Evolutionary conservation across 306 rosid species (phyloP).

Genomic region (Betula pendula): DNA sequence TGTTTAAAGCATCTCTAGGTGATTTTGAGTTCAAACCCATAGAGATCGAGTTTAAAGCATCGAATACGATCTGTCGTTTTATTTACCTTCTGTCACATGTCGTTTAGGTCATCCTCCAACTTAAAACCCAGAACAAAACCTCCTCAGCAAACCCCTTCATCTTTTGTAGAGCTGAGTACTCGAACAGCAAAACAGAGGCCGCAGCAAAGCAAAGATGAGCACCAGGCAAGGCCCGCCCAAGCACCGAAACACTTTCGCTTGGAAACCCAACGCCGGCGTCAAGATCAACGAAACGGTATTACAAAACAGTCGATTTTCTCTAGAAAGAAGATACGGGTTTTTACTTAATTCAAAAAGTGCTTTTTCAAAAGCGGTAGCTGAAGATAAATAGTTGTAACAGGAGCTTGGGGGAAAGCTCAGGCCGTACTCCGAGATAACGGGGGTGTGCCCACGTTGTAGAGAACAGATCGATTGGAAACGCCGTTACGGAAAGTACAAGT

Average conservation of each 20-base stretch:
- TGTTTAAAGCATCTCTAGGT: no score
- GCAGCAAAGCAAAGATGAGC: background rate
- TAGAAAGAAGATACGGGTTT: background rate
- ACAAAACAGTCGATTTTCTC: no score
- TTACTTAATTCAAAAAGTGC: background rate
- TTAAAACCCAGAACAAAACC: background rate
- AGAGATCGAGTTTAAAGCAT: no score
- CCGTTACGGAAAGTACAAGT: conserved; percentile 85
- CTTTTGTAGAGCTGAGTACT: background rate
- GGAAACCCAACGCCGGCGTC: background rate
- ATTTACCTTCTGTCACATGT: background rate
- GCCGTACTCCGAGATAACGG: conserved; percentile 36
- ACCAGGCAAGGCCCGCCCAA: background rate
- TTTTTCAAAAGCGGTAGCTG: background rate
- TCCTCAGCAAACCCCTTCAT: background rate
- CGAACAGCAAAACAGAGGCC: background rate
- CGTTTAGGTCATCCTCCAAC: background rate
- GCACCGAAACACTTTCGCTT: background rate
- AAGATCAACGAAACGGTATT: background rate
- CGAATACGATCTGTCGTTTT: no score
- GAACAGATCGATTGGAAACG: conserved; percentile 95
- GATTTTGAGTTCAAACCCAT: no score
- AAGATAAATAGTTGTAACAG: no score
- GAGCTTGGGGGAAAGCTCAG: background rate
- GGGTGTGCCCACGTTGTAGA: conserved; percentile 85